Evolutionary conservation across 2,329 filamentous ascomycete species (phyloP), one percentile per base, ranked within the genome.

Genomic region (Botrytis byssoidea): DNA sequence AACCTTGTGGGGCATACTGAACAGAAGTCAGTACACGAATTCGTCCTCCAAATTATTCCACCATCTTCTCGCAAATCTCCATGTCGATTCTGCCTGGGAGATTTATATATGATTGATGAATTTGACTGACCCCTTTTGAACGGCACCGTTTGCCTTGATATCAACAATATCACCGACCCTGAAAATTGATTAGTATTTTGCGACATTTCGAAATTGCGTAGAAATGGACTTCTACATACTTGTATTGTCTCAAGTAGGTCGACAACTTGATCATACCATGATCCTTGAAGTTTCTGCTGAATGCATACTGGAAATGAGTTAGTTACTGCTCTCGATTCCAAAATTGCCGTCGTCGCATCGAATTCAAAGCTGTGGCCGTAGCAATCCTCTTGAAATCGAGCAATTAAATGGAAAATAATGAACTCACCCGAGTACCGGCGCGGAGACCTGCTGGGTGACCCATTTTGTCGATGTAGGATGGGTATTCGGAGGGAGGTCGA

Each of bases 141-240:
- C 93, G 83, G 94, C 96, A 92, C 95, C 96, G 89, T 99, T 98
- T 84, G 93, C 93, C 88, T 97, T 97, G 85, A 99, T 94, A 85
- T 99, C 96, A 83, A 99, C 96, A 82, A 98, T 98, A 84, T 99
- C 96, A 85, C 96, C 96, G 83, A 99, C 96, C 85, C 91, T 94
- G 82, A 76, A 79, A 74, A 79, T 75, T 69, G 78, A 83, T 91
- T 83, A 90, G 85, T 81, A 75, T 22, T 75, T 78, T 73, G 32
- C 29, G n/a, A 40, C 5, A 29, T 44, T 25, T 37, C 44, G 25
- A 57, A 42, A 42, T 66, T 74, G 73, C 68, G 29, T 16, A 37
- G 40, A 29, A 22, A 71, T 29, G 51, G 35, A 37, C 60, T 57
- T 60, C 42, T 64, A 82, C 88, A 82, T 87, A 94, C 91, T 92